Conservation (phyloP, 2,329 filamentous ascomycete species). For the Fusarium dlaminii region DNA sequence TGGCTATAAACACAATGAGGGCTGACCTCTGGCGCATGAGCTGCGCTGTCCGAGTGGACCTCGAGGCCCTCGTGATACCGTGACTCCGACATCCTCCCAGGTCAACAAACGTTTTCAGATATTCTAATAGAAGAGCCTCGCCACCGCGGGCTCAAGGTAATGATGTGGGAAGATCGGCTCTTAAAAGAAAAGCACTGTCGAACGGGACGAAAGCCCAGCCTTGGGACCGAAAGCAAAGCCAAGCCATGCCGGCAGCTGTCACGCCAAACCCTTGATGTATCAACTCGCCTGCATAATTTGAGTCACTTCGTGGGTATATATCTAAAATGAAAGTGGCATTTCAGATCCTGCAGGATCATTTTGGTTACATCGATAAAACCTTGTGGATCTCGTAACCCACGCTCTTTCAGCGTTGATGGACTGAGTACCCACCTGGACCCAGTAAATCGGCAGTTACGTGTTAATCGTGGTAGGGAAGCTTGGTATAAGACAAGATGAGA, state of each 20-base stretch:
- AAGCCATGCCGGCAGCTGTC: background rate
- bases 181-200: no score
- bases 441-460: background rate
- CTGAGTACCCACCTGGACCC: background rate
- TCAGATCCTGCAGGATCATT: background rate
- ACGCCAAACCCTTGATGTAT: background rate
- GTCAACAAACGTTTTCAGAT: background rate
- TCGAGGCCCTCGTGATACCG: conserved; percentile 6
- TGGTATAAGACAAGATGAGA: background rate
- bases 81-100: background rate
- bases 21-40: background rate
- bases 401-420: no score
- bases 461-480: background rate
- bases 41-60: background rate
- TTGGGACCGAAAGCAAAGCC: background rate
- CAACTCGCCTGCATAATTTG: background rate
- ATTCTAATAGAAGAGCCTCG: fast-evolving
- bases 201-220: no score
- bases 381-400: background rate
- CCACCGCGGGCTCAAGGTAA: no score
- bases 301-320: background rate
- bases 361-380: background rate
- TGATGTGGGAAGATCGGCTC: no score
- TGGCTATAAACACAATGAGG: background rate
- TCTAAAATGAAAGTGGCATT: background rate